Evolutionary conservation across 257 asterid genomes (phyloP).

Genomic region (Scutellaria barbata): DNA sequence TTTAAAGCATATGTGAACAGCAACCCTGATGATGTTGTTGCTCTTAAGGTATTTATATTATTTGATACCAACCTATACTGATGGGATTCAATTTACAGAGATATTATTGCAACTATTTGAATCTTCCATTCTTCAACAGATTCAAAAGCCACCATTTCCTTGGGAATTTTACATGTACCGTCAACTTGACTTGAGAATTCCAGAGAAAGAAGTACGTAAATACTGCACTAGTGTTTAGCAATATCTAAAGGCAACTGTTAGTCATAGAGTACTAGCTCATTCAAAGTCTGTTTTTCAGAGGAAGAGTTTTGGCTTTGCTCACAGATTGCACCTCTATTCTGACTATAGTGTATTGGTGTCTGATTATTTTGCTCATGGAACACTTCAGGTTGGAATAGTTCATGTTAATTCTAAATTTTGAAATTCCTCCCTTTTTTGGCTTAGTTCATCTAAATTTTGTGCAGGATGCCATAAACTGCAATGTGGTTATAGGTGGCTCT

Average conservation of each 20-base stretch:
- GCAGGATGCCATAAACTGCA: constrained; percentile 88
- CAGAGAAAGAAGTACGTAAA: constrained; percentile 66
- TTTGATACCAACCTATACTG: background rate
- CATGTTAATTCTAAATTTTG: constrained; percentile 17
- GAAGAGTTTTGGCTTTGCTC: constrained; percentile 82
- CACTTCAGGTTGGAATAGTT: constrained; percentile 76
- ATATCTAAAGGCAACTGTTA: constrained; percentile 20
- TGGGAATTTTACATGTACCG: constrained; percentile 99
- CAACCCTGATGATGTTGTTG: constrained; percentile 81
- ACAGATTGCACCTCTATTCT: constrained; percentile 82
- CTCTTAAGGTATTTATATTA: constrained; percentile 72
- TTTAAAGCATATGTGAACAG: constrained; percentile 75
- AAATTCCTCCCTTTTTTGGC: constrained; percentile 30
- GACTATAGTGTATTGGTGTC: constrained; percentile 92
- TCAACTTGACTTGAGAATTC: constrained; percentile 82
- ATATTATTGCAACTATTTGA: constrained; percentile 29
- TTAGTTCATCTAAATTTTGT: constrained; percentile 36
- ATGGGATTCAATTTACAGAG: constrained; percentile 30
- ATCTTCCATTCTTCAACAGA: constrained; percentile 48
- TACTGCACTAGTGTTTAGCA: constrained; percentile 14
- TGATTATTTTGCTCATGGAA: constrained; percentile 80
- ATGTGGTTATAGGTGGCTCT: constrained; percentile 62
- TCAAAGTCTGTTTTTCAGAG: constrained; percentile 58
- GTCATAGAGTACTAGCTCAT: constrained; percentile 35
- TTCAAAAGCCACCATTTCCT: constrained; percentile 99